A percentile compares a stretch with the other conserved stretches of the same genome.
Conservation (phyloP, 176 grass and related monocot species). For the Ampelocalamus luodianensis region DNA sequence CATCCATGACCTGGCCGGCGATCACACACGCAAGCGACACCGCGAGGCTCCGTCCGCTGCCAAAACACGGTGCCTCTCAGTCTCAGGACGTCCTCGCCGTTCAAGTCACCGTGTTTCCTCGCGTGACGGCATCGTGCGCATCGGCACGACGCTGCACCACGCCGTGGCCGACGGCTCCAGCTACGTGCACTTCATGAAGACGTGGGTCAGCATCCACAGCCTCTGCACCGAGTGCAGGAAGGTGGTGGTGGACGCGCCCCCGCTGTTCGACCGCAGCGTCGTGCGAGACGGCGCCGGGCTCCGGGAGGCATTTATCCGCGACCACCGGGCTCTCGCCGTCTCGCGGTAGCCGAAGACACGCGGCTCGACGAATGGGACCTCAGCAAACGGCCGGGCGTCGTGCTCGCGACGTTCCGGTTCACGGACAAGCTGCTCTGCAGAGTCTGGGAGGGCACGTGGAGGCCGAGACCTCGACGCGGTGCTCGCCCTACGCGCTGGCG, state of each 20-base stretch:
- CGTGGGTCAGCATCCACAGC: constrained; percentile 49
- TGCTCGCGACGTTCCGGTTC: constrained; percentile 57
- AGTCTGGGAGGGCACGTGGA: constrained; percentile 27
- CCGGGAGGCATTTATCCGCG: too few species aligned
- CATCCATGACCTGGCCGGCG: too few species aligned
- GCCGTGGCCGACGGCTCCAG: constrained; percentile 83
- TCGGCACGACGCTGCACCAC: constrained; percentile 79
- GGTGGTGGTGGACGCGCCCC: too few species aligned
- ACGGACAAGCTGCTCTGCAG: constrained; percentile 2
- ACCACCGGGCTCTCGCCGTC: too few species aligned
- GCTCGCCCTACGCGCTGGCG: constrained; percentile 69
- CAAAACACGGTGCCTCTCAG: not conserved
- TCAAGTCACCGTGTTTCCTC: constrained; percentile 75
- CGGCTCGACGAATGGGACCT: too few species aligned
- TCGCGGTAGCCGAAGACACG: too few species aligned
- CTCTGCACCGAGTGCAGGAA: not conserved
- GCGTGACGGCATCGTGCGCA: constrained; percentile 50
- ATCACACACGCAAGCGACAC: too few species aligned
- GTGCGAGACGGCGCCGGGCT: too few species aligned
- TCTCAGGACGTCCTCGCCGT: constrained; percentile 54
- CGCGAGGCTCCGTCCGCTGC: too few species aligned
- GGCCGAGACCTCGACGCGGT: constrained; percentile 36
- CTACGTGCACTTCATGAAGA: constrained; percentile 74
- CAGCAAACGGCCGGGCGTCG: not conserved
- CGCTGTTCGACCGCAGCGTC: too few species aligned